Percentiles rank a stretch among this genome's conserved stretches.
These are phyloP conservation scores for Moricandia moricandioides DNA, from an alignment of 345 rosid genomes.

Conservation along the genomic window DNA sequence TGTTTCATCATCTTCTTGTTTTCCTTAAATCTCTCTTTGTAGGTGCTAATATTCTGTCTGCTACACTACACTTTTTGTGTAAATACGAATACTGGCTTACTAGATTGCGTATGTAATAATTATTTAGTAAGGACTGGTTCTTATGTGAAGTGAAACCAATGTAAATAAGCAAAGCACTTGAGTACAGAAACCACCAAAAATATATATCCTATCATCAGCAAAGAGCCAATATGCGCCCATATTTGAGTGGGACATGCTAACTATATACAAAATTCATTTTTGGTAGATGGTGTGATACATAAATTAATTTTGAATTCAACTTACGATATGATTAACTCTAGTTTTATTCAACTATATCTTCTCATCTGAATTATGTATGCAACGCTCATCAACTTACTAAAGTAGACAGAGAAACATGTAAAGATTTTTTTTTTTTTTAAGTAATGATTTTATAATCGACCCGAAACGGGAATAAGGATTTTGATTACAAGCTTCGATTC, in stretches of 20 bases:
- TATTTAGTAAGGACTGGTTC: background rate
- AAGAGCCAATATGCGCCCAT: conserved; percentile 14
- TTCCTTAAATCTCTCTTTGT: conserved; percentile 14
- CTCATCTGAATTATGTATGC: background rate
- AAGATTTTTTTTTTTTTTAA: no score
- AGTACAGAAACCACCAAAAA: conserved; percentile 10
- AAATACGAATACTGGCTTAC: background rate
- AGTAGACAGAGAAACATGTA: background rate
- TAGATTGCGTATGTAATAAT: conserved; percentile 15
- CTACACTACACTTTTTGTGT: conserved; percentile 5
- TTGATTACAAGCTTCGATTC: no score
- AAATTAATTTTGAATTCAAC: background rate
- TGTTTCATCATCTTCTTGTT: background rate
- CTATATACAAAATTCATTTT: background rate
- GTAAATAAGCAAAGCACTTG: conserved; percentile 3
- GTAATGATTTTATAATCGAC: no score
- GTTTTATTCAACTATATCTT: background rate
- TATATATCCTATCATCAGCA: conserved; percentile 3
- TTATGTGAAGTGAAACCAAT: conserved; percentile 23
- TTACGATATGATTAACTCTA: conserved; percentile 2
- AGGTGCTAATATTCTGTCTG: conserved; percentile 8
- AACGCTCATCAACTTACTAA: background rate
- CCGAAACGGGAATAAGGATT: no score
- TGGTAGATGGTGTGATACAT: background rate
- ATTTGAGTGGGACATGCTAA: conserved; percentile 25